Base-by-base conservation (phyloP, 371 early-diverging fungal genomes). In the Parasitella parasitica region DNA sequence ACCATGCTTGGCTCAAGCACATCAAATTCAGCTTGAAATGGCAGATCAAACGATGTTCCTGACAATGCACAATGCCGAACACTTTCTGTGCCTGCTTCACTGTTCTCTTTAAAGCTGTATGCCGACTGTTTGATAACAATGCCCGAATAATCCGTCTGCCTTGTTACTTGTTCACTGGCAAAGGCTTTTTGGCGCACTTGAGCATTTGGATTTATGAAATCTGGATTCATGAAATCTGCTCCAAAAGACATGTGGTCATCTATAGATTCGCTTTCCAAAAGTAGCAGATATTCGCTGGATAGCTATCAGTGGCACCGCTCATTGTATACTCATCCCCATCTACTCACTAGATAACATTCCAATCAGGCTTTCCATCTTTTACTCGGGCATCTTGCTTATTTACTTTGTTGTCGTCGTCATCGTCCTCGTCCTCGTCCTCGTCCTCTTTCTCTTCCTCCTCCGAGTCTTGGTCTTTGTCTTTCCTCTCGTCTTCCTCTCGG, bases 201-300 rank as follows among this genome's bases (percentile, higher is more conserved):
- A 9, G 50, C 61, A 57, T 71, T 64, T 5, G 70, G 66, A n/a
- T 54, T 35, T 5, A 73, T 26, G 20, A 71, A 65, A 35, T 69
- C 65, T 11, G 53, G n/a, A n/a, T 54, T 35, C 7, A 73, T 26
- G 20, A 71, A 65, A 35, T 69, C 65, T 11, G 53, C 13, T 12
- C 46, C 46, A 46, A 46, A 46, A 24, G 3, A 24, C 46, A 46
- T 12, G 3, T 46, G 22, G 22, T 57, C 28, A 51, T 54, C 7
- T 67, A 69, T 32, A 76, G 36, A 60, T 65, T 64, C 54, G 58
- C 71, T 64, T 0, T 38, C 57, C 30, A 73, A 24, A 11, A 61
- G 59, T 11, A 77, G n/a, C 38, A 77, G 30, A 54, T 77, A 77
- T 28, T 77, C 77, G 52, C 77, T 76, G 52, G 3, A 41, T 11